A percentile compares a stretch with the other conserved stretches of the same genome.
Conservation (phyloP, 805 yeast genomes). For the Starmerella davenportii region DNA sequence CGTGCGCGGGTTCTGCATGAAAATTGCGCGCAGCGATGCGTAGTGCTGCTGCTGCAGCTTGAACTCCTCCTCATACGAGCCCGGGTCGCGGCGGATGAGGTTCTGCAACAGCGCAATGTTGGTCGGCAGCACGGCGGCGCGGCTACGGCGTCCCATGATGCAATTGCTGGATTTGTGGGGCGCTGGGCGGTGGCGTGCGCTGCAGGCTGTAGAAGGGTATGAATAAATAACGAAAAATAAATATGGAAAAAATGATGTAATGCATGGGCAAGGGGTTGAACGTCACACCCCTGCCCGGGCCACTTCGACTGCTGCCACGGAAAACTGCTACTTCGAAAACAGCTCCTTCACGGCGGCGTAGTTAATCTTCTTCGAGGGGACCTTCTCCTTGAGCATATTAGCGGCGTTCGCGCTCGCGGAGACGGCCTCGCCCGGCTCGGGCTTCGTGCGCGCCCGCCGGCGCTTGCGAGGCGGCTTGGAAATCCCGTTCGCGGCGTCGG, state of each 20-base stretch:
- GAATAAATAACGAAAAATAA: not conserved
- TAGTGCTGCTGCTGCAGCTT: conserved; percentile 83
- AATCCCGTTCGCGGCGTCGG: conserved; percentile 69
- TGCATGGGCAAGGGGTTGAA: too few species aligned
- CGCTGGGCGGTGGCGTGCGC: too few species aligned
- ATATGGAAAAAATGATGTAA: not conserved
- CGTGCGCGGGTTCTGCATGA: conserved; percentile 48
- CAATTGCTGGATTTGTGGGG: too few species aligned
- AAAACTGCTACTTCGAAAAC: conserved; percentile 14
- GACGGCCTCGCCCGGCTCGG: conserved; percentile 23
- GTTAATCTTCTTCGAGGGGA: conserved; percentile 76
- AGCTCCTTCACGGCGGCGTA: conserved; percentile 51
- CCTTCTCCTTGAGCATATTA: conserved; percentile 53
- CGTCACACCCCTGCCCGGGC: too few species aligned
- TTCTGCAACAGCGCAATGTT: conserved; percentile 84
- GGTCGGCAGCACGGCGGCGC: conserved; percentile 85
- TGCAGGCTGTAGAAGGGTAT: too few species aligned
- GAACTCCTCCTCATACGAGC: conserved; percentile 85
- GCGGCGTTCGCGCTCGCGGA: conserved; percentile 69
- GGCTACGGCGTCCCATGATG: conserved; percentile 64
- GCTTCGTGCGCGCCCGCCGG: conserved; percentile 22
- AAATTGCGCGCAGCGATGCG: conserved; percentile 75
- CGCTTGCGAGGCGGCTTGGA: conserved; percentile 32
- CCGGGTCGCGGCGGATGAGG: conserved; percentile 83
- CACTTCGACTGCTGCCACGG: too few species aligned